Evolutionary conservation across 805 yeast species (phyloP).

Genomic region (Candida tallmaniae): DNA sequence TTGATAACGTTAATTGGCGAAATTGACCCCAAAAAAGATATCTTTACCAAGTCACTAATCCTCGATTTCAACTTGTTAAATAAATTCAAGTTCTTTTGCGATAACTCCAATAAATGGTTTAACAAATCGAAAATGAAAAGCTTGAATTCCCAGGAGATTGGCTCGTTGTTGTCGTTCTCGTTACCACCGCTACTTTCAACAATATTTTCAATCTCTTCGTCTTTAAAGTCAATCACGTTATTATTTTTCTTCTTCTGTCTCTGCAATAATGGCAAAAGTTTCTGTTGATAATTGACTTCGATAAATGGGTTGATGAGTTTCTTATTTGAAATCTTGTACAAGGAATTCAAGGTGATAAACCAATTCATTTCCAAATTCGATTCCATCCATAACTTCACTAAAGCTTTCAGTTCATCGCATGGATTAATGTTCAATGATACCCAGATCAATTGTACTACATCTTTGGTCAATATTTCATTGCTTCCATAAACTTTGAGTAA

Average conservation of each 20-base stretch:
- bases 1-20: constrained; percentile 59
- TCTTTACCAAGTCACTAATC: constrained; percentile 63
- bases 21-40: constrained; percentile 79
- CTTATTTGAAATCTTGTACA: constrained; percentile 43
- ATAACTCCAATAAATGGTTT: constrained; percentile 36
- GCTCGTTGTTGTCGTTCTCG: constrained; percentile 45
- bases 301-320: constrained; percentile 38
- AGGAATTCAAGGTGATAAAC: constrained; percentile 51
- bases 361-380: constrained; percentile 46
- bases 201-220: constrained; percentile 38
- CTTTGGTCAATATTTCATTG: constrained; percentile 37
- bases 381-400: constrained; percentile 60
- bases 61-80: constrained; percentile 38
- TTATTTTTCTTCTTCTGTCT: constrained; percentile 31
- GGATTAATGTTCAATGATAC: constrained; percentile 46
- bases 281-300: constrained; percentile 35
- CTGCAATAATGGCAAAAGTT: constrained; percentile 38
- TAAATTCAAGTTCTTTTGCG: constrained; percentile 35
- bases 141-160: constrained; percentile 56
- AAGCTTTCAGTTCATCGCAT: constrained; percentile 38
- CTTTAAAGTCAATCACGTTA: constrained; percentile 29
- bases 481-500: constrained; percentile 45
- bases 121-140: constrained; percentile 44
- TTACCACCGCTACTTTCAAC: constrained; percentile 37
- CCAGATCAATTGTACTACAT: constrained; percentile 58